Conservation (phyloP, 2,329 filamentous ascomycete species). For the Akanthomyces muscarius region DNA sequence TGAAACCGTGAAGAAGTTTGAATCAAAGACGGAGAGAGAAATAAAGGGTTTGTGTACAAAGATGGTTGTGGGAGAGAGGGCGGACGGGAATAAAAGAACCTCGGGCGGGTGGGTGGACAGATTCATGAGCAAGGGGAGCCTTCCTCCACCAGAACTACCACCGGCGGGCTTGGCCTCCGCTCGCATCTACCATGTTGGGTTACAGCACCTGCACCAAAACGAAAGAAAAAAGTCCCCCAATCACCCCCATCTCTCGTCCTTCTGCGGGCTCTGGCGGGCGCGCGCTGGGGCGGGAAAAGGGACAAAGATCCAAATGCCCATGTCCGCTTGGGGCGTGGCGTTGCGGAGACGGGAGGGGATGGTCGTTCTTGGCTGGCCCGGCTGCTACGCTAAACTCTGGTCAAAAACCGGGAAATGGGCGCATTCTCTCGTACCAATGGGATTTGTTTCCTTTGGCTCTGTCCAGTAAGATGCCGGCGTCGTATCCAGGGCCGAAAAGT, state of each 20-base stretch:
- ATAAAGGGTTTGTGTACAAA: background rate
- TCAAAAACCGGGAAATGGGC: slow-evolving; percentile 8
- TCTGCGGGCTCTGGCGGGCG: too few species aligned
- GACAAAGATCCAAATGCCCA: background rate
- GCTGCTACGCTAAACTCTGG: slow-evolving; percentile 5
- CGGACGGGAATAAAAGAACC: slow-evolving; percentile 13
- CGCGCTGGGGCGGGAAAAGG: too few species aligned
- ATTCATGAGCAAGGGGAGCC: background rate
- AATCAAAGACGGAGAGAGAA: background rate
- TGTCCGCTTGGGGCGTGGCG: slow-evolving; percentile 5
- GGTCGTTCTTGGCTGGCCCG: slow-evolving; percentile 11
- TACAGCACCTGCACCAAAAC: too few species aligned
- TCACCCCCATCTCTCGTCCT: too few species aligned
- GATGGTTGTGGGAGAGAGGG: background rate
- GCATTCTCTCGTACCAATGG: too few species aligned
- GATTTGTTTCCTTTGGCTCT: background rate
- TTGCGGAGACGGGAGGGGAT: slow-evolving; percentile 7
- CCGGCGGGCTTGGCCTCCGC: too few species aligned
- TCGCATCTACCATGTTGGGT: too few species aligned
- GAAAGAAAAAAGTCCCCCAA: too few species aligned
- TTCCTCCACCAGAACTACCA: background rate
- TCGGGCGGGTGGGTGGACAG: background rate
- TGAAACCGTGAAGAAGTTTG: background rate
- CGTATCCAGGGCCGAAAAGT: too few species aligned
- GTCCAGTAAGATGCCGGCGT: background rate